Evolutionary conservation across 2,329 filamentous ascomycete genomes (phyloP).

Genomic region (Stemphylium vesicarium): DNA sequence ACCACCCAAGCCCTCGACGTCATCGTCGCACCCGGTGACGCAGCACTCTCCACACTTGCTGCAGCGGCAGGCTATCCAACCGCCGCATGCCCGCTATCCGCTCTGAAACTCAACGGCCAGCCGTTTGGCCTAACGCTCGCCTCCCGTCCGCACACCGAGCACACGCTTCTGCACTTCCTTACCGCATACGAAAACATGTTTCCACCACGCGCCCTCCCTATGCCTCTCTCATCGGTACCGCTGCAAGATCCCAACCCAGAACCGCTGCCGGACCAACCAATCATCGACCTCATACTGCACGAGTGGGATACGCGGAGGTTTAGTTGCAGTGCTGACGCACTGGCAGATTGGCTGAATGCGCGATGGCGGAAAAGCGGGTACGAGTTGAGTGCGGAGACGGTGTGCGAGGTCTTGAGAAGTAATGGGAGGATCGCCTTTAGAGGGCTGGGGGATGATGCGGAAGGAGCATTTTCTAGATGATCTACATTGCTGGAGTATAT

Average conservation of each 20-base stretch:
- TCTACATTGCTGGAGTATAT: neutral
- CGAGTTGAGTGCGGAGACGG: conserved; percentile 41
- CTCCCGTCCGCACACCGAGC: conserved; percentile 41
- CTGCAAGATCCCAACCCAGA: conserved; percentile 34
- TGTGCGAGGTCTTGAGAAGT: conserved; percentile 44
- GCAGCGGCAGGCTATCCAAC: conserved; percentile 47
- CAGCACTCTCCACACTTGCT: conserved; percentile 43
- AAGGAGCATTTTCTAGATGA: conserved; percentile 39
- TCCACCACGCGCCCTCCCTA: conserved; percentile 39
- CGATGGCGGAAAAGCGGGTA: conserved; percentile 46
- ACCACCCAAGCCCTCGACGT: conserved; percentile 39
- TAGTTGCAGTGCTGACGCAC: conserved; percentile 40
- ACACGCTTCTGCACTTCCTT: conserved; percentile 44
- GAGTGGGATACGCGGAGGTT: conserved; percentile 45
- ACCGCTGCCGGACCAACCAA: conserved; percentile 41
- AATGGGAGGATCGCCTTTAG: conserved; percentile 46
- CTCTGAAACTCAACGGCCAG: conserved; percentile 45
- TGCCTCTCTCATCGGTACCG: conserved; percentile 38
- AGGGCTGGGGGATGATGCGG: conserved; percentile 43
- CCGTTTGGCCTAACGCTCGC: conserved; percentile 45
- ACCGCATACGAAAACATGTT: conserved; percentile 47
- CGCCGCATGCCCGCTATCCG: conserved; percentile 42
- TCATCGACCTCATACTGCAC: conserved; percentile 42
- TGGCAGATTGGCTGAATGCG: conserved; percentile 45
- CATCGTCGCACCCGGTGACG: conserved; percentile 44